Conservation (phyloP, 2,329 filamentous ascomycete genomes). For the Thielaviopsis euricoi region DNA sequence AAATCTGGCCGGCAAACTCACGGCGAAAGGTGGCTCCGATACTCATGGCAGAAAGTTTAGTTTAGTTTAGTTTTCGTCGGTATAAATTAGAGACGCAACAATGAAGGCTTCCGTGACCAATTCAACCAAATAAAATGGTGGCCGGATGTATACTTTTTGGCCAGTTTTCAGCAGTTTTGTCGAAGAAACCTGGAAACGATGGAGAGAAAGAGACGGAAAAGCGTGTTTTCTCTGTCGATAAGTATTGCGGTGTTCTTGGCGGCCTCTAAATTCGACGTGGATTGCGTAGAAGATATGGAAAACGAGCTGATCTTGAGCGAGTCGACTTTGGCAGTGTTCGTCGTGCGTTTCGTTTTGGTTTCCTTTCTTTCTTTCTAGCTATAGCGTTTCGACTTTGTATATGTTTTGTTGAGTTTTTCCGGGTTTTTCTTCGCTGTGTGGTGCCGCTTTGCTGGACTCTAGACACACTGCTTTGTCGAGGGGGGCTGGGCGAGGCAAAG, state of each 20-base stretch:
- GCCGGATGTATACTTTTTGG: background rate
- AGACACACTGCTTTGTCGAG: background rate
- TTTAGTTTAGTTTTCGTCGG: background rate
- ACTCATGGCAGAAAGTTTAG: background rate
- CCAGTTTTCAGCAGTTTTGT: background rate
- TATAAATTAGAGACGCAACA: background rate
- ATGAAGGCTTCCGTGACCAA: background rate
- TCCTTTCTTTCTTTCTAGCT: background rate
- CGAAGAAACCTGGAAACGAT: background rate
- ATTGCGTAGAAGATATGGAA: background rate
- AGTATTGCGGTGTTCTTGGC: background rate
- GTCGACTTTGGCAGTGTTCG: background rate
- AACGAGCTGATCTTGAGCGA: background rate
- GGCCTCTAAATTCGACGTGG: background rate
- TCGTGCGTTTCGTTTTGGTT: background rate
- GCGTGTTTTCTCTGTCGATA: background rate
- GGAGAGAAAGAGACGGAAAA: background rate
- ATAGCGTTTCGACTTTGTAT: background rate
- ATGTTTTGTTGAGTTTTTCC: background rate
- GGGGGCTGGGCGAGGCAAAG: background rate
- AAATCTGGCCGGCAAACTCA: background rate
- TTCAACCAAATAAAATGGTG: background rate
- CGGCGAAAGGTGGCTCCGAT: constrained; percentile 13
- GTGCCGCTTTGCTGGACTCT: background rate
- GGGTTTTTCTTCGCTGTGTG: background rate